Evolutionary conservation across 768 basidiomycete genomes (phyloP).

Genomic region (Suillus brevipes): DNA sequence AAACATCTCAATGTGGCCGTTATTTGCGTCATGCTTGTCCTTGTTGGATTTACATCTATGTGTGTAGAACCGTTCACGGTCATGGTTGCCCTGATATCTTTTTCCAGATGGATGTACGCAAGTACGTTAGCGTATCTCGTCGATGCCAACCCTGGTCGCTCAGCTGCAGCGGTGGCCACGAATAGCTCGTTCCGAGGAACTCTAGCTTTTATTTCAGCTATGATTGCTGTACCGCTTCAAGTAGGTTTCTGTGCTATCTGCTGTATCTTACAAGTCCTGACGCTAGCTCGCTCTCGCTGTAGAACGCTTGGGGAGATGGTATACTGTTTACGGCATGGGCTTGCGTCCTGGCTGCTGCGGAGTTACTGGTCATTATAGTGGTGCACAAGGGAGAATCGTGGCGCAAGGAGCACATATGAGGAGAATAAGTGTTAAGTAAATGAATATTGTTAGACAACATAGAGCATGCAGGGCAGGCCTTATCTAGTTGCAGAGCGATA

Average conservation of each 20-base stretch:
- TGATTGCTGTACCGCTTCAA: conserved; percentile 75
- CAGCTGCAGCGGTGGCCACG: conserved; percentile 69
- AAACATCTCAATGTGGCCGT: conserved; percentile 63
- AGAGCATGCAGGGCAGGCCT: neutral
- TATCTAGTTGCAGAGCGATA: neutral
- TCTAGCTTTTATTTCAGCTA: conserved; percentile 65
- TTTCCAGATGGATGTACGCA: conserved; percentile 55
- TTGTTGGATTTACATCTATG: conserved; percentile 75
- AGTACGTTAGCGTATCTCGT: conserved; percentile 83
- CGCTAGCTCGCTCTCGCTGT: conserved; percentile 8
- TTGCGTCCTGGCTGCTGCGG: conserved; percentile 52
- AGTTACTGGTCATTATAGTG: conserved; percentile 59
- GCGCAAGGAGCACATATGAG: conserved; percentile 54
- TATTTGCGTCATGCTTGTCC: conserved; percentile 70
- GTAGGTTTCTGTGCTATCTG: conserved; percentile 16
- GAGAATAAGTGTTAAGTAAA: conserved; percentile 34
- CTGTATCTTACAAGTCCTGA: neutral
- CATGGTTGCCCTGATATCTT: conserved; percentile 3
- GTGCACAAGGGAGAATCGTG: conserved; percentile 58
- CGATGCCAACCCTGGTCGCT: conserved; percentile 81
- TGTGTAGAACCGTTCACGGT: conserved; percentile 34
- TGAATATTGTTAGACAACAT: neutral
- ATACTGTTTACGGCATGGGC: conserved; percentile 73
- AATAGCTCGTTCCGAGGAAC: conserved; percentile 78
- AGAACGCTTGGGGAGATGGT: conserved; percentile 77